Conservation (phyloP, 345 rosid species). For the Acer yangbiense region DNA sequence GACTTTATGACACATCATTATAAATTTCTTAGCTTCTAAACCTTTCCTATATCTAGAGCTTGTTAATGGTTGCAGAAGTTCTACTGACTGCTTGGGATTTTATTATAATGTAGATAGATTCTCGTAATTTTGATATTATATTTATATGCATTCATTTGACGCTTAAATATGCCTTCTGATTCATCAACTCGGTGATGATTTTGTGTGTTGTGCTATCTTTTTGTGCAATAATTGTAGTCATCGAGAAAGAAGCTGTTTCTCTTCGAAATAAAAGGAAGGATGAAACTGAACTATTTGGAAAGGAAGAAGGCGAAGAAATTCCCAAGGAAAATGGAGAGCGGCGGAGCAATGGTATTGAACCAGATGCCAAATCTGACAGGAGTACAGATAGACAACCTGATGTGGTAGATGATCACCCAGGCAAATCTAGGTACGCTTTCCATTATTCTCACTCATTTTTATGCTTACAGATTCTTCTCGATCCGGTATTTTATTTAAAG, state of each 20-base stretch:
- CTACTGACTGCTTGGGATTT: background rate
- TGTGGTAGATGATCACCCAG: slow-evolving; percentile 74
- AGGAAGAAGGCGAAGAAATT: slow-evolving; percentile 45
- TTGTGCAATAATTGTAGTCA: slow-evolving; percentile 15
- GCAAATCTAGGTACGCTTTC: slow-evolving; percentile 85
- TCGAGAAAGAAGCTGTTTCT: slow-evolving; percentile 51
- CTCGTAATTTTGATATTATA: background rate
- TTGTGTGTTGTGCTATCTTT: background rate
- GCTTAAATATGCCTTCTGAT: background rate
- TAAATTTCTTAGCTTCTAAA: background rate
- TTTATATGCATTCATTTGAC: background rate
- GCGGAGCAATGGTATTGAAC: slow-evolving; percentile 50
- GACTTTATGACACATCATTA: background rate
- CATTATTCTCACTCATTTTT: slow-evolving; percentile 42
- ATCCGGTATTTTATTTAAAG: slow-evolving; percentile 50
- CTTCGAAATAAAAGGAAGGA: slow-evolving; percentile 42
- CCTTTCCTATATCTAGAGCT: background rate
- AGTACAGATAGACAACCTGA: slow-evolving; percentile 78
- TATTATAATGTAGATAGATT: background rate
- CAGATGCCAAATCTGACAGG: slow-evolving; percentile 48
- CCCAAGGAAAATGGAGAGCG: slow-evolving; percentile 69
- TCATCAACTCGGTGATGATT: background rate
- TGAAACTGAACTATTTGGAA: slow-evolving; percentile 41
- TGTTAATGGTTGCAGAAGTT: background rate
- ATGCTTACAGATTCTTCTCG: slow-evolving; percentile 42